Percentiles rank a stretch among this genome's conserved stretches.
phyloP scores from a whole-genome alignment of 148 eudicot species.

The Rhododendron ovatum region DNA sequence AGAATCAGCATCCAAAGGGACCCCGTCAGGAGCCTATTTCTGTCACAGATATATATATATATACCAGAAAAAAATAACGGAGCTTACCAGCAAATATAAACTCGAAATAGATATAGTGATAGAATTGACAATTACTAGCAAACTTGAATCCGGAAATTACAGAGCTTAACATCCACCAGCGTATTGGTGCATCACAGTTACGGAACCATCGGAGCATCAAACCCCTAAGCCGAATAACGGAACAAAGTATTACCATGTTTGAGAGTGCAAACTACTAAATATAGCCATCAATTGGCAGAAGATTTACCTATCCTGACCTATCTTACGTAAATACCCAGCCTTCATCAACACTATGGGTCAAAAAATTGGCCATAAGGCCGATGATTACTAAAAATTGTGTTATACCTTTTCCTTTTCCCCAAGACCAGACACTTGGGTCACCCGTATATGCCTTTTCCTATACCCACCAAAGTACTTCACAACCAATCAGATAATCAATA shows the following conservation, averaged over 20 bases:
- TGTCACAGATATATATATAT: too few species aligned
- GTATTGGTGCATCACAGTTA: neutral
- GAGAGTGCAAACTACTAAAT: neutral
- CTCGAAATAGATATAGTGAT: neutral
- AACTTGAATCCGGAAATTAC: neutral
- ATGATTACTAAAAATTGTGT: neutral
- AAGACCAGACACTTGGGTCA: neutral
- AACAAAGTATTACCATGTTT: neutral
- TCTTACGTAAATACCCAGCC: neutral
- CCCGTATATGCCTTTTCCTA: neutral
- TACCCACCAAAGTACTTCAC: conserved; percentile 5
- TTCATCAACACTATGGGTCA: neutral
- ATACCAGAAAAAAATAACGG: neutral
- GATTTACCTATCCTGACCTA: neutral
- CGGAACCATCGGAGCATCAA: neutral
- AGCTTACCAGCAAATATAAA: neutral
- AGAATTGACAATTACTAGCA: neutral
- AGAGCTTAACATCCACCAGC: neutral
- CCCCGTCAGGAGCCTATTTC: neutral
- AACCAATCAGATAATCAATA: neutral
- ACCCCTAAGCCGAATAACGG: neutral
- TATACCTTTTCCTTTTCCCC: neutral
- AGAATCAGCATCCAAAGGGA: neutral
- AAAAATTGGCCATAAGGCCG: neutral
- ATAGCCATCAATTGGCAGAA: neutral